phyloP scores from a whole-genome alignment of 441 rosid species.

The Rhodomyrtus psidioides region DNA sequence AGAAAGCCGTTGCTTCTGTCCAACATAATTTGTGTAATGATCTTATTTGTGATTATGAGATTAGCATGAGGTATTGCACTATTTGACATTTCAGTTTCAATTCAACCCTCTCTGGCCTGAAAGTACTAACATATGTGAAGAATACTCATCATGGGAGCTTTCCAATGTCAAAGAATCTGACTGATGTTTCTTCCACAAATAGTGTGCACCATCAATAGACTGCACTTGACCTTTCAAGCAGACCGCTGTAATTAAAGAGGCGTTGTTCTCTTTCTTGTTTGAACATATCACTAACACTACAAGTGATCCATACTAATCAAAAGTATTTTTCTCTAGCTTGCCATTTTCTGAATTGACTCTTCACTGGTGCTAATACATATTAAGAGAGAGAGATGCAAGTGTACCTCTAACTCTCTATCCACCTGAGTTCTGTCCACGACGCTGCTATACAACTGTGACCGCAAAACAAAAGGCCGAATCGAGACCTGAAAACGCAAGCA shows the following conservation, averaged over 20 bases:
- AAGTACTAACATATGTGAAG: neutral
- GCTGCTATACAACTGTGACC: constrained; percentile 85
- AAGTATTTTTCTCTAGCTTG: neutral
- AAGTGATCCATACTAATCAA: neutral
- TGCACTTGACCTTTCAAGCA: neutral
- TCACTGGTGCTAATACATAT: neutral
- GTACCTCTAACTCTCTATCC: constrained; percentile 85
- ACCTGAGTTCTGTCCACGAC: constrained; percentile 85
- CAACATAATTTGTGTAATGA: neutral
- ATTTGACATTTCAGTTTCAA: neutral
- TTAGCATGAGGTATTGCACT: neutral
- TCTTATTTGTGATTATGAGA: neutral
- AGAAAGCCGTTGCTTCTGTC: neutral
- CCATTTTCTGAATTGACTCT: neutral
- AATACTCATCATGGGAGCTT: neutral
- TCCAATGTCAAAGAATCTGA: neutral
- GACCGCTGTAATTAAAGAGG: neutral
- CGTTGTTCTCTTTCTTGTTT: neutral
- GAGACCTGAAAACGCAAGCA: constrained; percentile 33
- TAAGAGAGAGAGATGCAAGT: neutral
- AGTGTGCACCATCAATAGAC: neutral
- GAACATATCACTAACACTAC: neutral
- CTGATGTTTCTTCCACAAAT: neutral
- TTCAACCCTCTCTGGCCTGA: neutral
- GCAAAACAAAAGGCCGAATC: constrained; percentile 69